Conservation (phyloP, 2,329 filamentous ascomycete species). For the Teratosphaeria nubilosa region DNA sequence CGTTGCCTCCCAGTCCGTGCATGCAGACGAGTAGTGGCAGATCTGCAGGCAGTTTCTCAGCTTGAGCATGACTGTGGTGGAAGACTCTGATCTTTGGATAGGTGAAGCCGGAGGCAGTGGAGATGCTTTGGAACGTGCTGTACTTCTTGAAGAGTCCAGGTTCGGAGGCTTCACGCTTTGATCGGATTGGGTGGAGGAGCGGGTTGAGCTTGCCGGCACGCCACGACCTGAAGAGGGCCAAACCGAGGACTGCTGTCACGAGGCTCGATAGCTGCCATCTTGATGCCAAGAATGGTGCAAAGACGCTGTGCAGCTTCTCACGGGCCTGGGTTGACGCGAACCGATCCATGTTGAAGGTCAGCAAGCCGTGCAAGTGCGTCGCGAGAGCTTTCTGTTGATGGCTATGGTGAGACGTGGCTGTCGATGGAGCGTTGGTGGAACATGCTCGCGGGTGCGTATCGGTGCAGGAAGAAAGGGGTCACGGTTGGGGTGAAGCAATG, state of each 20-base stretch:
- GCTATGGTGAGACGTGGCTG: background rate
- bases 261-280: background rate
- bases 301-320: background rate
- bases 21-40: constrained; percentile 81
- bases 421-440: background rate
- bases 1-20: constrained; percentile 85
- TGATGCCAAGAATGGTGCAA: background rate
- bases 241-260: background rate
- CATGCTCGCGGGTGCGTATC: background rate
- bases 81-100: constrained; percentile 77
- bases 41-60: constrained; percentile 64
- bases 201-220: background rate
- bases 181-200: background rate
- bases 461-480: background rate
- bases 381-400: background rate
- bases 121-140: constrained; percentile 61
- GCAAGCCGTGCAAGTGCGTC: background rate
- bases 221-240: constrained; percentile 1
- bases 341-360: background rate
- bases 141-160: constrained; percentile 71
- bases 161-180: constrained; percentile 44
- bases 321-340: background rate
- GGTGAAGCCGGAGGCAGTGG: constrained; percentile 54
- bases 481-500: background rate
- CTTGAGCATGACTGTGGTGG: constrained; percentile 70